A percentile compares a stretch with the other conserved stretches of the same genome.
Conservation (phyloP, 345 rosid genomes). For the Pistacia atlantica region DNA sequence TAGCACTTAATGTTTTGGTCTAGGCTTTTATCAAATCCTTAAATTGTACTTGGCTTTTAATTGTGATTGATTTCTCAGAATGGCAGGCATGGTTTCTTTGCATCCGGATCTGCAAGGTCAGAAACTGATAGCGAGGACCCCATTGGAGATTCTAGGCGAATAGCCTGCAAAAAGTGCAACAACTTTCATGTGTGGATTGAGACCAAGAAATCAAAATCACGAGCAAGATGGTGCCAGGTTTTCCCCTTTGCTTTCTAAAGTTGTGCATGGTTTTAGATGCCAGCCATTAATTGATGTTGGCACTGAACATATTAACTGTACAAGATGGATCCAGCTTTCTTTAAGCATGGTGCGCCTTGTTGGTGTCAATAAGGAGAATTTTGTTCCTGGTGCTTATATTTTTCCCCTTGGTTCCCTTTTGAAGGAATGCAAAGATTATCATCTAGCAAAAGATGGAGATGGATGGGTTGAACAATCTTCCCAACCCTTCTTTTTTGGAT, state of each 20-base stretch:
- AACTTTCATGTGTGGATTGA: constrained; percentile 79
- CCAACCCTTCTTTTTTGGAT: constrained; percentile 75
- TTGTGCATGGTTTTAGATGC: neutral
- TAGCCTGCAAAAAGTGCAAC: constrained; percentile 85
- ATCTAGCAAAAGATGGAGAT: constrained; percentile 98
- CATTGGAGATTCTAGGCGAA: constrained; percentile 75
- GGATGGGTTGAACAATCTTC: constrained; percentile 98
- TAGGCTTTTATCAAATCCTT: constrained; percentile 9
- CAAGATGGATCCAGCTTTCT: constrained; percentile 16
- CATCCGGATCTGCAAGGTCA: constrained; percentile 60
- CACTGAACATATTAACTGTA: constrained; percentile 2
- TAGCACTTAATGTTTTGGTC: neutral
- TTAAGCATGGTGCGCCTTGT: constrained; percentile 14
- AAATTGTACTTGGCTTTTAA: constrained; percentile 25
- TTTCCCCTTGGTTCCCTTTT: constrained; percentile 18
- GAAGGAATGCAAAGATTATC: constrained; percentile 94
- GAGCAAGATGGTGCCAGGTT: constrained; percentile 99
- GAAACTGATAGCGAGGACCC: constrained; percentile 65
- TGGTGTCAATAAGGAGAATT: constrained; percentile 1
- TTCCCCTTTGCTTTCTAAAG: constrained; percentile 23
- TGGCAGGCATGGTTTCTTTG: constrained; percentile 60
- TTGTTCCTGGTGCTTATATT: constrained; percentile 17
- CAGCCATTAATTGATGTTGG: constrained; percentile 5
- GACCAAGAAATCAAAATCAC: constrained; percentile 76
- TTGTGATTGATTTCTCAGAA: constrained; percentile 39